Base-by-base conservation (phyloP, 306 rosid species). In the Dalbergia cochinchinensis region DNA sequence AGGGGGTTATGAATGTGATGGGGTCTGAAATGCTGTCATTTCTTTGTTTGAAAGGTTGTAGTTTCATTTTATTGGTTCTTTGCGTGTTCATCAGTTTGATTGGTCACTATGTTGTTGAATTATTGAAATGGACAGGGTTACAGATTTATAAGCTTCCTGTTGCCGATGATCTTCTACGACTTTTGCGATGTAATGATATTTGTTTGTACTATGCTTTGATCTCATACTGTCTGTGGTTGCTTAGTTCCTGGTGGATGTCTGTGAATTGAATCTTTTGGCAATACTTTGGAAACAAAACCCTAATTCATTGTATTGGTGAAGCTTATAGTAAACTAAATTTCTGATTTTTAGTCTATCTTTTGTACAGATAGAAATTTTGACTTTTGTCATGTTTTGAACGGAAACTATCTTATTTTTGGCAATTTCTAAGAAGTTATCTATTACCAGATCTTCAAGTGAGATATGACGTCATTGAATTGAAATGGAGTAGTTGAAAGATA, bases 31-130 rank as follows among this genome's bases (percentile, higher is more conserved):
- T 79, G 42, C 71, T 74, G 71, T 57, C 57, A 70, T 64, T 31
- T 59, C 65, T 76, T 71, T 79, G 83, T 74, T 80, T 83, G 74
- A n/a, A 79, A 74, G 58, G 58, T 51, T 82, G 66, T 69, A 73
- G 16, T 61, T 81, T 59, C 73, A 42, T 81, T 71, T 50, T 51
- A 19, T 73, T 69, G 78, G 33, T 67, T 78, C 50, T 77, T 78
- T 77, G 65, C 59, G 19, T 67, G 74, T 11, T 62, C 54, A 65
- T 37, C 63, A 33, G 51, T 35, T 73, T 85, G 45, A 82, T 66
- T 39, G 81, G 48, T 69, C 58, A 66, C 75, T 61, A 66, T 45
- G 6, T 6, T 42, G 41, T 69, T 64, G 60, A 70, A 58, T 82
- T 75, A 53, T 78, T 78, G 81, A 72, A 74, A 55, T 45, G 33